These are phyloP conservation scores for Viridothelium virens DNA, from an alignment of 495 filamentous ascomycete genomes.

Conservation along the genomic window DNA sequence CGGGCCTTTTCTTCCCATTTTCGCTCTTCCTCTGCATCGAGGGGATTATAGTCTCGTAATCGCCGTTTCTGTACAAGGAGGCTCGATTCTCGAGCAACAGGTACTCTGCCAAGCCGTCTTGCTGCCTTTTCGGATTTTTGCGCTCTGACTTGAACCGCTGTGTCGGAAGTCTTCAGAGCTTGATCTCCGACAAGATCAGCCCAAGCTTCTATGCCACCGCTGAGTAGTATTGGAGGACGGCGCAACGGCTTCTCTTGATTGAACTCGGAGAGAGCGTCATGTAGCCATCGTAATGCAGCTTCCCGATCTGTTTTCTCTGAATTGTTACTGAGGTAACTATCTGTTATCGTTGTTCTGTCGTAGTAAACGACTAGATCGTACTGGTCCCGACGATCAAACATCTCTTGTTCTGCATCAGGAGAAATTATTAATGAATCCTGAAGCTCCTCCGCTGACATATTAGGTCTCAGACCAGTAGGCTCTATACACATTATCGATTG, in stretches of 20 bases:
- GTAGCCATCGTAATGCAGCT: constrained; percentile 58
- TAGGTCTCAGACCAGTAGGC: constrained; percentile 63
- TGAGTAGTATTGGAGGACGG: constrained; percentile 63
- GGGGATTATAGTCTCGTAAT: constrained; percentile 50
- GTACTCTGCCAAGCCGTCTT: constrained; percentile 45
- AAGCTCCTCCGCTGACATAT: constrained; percentile 80
- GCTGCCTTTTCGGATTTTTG: constrained; percentile 41
- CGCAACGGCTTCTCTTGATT: constrained; percentile 68
- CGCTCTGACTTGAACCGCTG: constrained; percentile 44
- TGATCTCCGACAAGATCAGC: constrained; percentile 64
- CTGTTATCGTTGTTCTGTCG: constrained; percentile 58
- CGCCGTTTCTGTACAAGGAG: constrained; percentile 49
- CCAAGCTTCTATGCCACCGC: constrained; percentile 82
- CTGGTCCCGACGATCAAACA: constrained; percentile 68
- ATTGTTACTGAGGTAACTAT: constrained; percentile 30
- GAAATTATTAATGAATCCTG: constrained; percentile 73
- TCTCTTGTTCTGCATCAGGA: constrained; percentile 60
- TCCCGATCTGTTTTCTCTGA: constrained; percentile 39
- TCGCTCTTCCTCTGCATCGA: constrained; percentile 54
- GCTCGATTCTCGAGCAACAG: constrained; percentile 45
- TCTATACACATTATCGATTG: constrained; percentile 83
- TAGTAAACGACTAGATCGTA: constrained; percentile 89
- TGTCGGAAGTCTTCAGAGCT: constrained; percentile 53
- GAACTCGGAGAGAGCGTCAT: constrained; percentile 74
- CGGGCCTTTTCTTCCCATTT: constrained; percentile 54